Conservation (phyloP, 2,329 filamentous ascomycete species). For the Epichloe sp. region DNA sequence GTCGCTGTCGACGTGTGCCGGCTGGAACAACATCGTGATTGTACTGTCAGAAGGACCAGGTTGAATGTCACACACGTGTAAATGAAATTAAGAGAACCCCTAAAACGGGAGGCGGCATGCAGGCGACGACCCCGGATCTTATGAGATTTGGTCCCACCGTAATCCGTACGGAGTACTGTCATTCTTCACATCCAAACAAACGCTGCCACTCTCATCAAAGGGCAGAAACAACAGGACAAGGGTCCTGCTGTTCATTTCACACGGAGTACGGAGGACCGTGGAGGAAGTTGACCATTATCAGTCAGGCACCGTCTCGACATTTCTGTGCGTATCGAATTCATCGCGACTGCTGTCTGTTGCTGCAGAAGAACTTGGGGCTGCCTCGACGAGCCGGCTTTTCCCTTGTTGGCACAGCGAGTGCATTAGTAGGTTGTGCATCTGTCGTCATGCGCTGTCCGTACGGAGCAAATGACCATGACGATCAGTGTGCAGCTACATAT, state of each 20-base stretch:
- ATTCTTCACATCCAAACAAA: neutral
- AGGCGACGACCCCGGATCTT: neutral
- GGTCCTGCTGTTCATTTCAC: neutral
- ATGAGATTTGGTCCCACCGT: neutral
- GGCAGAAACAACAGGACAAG: neutral
- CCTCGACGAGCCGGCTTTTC: neutral
- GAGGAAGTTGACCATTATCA: too few relatives aligned
- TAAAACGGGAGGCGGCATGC: neutral
- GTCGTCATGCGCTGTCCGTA: neutral
- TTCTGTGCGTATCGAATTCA: too few relatives aligned
- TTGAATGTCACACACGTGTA: too few relatives aligned
- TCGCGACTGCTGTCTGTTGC: too few relatives aligned
- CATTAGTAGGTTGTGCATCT: neutral
- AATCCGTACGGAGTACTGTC: neutral
- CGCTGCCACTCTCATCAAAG: too few relatives aligned
- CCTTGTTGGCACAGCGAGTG: neutral
- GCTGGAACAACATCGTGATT: too few relatives aligned
- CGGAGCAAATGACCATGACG: neutral
- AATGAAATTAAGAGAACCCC: too few relatives aligned
- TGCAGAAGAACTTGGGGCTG: neutral
- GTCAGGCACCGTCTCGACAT: too few relatives aligned
- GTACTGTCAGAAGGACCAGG: too few relatives aligned
- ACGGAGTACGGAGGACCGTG: too few relatives aligned
- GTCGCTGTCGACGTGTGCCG: too few relatives aligned
- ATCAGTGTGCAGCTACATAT: neutral